Evolutionary conservation across 2,329 filamentous ascomycete genomes (phyloP), one percentile per base, ranked within the genome.

Genomic region (Colletotrichum brevisporum): DNA sequence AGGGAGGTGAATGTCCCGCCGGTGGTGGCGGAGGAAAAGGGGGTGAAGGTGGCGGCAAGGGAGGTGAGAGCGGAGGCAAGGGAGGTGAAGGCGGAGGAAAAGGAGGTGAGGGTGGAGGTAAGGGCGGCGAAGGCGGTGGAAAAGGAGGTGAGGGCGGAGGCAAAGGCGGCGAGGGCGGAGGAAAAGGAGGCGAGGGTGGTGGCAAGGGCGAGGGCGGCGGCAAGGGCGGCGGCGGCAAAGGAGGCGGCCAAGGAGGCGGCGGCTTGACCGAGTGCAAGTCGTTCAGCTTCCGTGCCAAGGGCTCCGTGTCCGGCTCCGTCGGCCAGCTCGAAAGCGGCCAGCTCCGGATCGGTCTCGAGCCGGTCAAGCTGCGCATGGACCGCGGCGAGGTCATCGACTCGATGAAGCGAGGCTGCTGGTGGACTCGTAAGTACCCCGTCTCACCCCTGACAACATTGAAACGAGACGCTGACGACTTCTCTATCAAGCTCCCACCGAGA

Each of bases 271-370:
- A 69, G 2, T 69, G 67, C 55, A 61, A 56, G 74, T 84, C 83
- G 71, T 90, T 91, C 77, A 80, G 83, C 67, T 74, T 91, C 43
- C 82, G 79, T 5, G 84, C 86, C 43, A 81, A 81, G 45, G 86
- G 86, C 18, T 82, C 79, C 65, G 77, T 80, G 18, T 81, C 83
- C 36, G 88, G 89, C n/a, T 76, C 81, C 4, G 80, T 92, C 50
- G 89, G 88, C 12, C 86, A 92, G 75, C 82, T 92, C 45, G 74
- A 70, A 60, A 88, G 91, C 76, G 90, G 91, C 9, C 90, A 92
- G 79, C 83, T 90, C 52, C 86, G 87, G 45, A 85, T 86, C 50
- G 80, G 79, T 24, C 76, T 87, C 13, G 71, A 79, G 5, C 75
- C 83, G 54, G 83, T 83, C 15, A 81, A 83, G 9, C 83, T 91